Evolutionary conservation across 2,329 filamentous ascomycete genomes (phyloP), one percentile per base, ranked within the genome.

Genomic region (Aspergillus brunneoviolaceus): DNA sequence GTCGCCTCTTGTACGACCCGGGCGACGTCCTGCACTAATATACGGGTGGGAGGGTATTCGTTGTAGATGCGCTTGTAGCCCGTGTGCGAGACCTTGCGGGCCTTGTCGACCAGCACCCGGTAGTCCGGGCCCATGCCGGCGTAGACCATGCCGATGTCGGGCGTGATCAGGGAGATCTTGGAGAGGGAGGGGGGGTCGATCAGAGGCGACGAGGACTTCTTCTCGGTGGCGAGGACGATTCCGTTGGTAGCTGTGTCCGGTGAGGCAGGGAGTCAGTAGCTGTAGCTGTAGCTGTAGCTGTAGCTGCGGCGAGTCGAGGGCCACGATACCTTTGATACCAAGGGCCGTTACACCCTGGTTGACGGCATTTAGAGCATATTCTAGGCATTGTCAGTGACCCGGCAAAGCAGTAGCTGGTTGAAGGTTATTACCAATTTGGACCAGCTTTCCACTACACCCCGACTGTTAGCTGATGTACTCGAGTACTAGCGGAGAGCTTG

Each of bases 31-130:
- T 99, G 95, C 59, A 99, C 95, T 81, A 99, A 86, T 89, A 99
- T 99, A 77, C 95, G 89, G 59, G 95, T 99, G 5, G 95, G 95
- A n/a, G 95, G 95, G 82, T 99, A 99, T 82, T 99, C 95, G 81
- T 99, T 99, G 85, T 99, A 99, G 82, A 99, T 93, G 79, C 95
- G 92, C 87, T 99, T 99, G 88, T 99, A 99, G 78, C 89, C 90
- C 51, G 95, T 96, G 82, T 99, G 95, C 59, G 93, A 96, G 68
- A 97, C 95, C 81, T 98, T 99, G 75, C 95, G 92, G 70, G 95
- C 95, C 79, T 93, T 94, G 84, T 99, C 95, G 70, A 98, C 95
- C 57, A 99, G 86, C 60, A 99, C 92, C 78, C 95, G 89, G 83
- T 98, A 99, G 80, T 99, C 95, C 61, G 95, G 95, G 31, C 95